These are phyloP conservation scores for Hypoxylon rickii DNA, from an alignment of 495 filamentous ascomycete species.

Conservation along the genomic window DNA sequence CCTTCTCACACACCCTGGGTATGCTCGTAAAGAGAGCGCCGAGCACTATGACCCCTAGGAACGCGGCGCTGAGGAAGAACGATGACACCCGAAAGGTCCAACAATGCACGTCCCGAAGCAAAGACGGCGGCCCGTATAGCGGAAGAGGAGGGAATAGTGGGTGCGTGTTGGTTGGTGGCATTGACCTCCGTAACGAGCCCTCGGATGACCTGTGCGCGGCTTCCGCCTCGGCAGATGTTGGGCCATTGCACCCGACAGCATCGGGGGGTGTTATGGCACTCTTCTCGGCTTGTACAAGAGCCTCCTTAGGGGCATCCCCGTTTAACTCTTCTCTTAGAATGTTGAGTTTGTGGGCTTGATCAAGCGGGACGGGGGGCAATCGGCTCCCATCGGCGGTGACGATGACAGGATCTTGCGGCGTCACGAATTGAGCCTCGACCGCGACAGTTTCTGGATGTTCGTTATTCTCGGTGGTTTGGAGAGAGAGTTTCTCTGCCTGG, in stretches of 20 bases:
- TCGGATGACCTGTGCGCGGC: constrained; percentile 32
- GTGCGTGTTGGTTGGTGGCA: constrained; percentile 69
- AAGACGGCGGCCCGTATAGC: constrained; percentile 75
- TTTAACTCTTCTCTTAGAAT: constrained; percentile 58
- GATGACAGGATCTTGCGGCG: constrained; percentile 71
- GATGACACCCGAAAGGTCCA: constrained; percentile 64
- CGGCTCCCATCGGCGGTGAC: constrained; percentile 66
- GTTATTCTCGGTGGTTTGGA: constrained; percentile 33
- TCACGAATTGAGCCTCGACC: constrained; percentile 68
- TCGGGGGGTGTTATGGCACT: constrained; percentile 9
- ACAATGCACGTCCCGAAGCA: constrained; percentile 66
- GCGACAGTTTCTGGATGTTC: constrained; percentile 51
- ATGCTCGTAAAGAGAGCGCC: constrained; percentile 70
- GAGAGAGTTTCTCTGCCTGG: constrained; percentile 66
- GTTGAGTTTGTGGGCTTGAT: constrained; percentile 71
- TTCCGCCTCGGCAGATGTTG: constrained; percentile 7
- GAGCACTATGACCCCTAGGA: constrained; percentile 74
- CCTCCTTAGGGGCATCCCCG: constrained; percentile 25
- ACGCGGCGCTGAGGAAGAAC: constrained; percentile 74
- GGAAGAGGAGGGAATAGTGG: constrained; percentile 89
- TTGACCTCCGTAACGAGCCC: constrained; percentile 46
- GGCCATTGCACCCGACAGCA: constrained; percentile 3
- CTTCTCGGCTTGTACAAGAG: constrained; percentile 1
- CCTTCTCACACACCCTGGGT: constrained; percentile 50
- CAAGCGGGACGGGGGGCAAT: constrained; percentile 66